phyloP scores from a whole-genome alignment of 2,329 filamentous ascomycete genomes.

The Lasiodiplodia sp. region DNA sequence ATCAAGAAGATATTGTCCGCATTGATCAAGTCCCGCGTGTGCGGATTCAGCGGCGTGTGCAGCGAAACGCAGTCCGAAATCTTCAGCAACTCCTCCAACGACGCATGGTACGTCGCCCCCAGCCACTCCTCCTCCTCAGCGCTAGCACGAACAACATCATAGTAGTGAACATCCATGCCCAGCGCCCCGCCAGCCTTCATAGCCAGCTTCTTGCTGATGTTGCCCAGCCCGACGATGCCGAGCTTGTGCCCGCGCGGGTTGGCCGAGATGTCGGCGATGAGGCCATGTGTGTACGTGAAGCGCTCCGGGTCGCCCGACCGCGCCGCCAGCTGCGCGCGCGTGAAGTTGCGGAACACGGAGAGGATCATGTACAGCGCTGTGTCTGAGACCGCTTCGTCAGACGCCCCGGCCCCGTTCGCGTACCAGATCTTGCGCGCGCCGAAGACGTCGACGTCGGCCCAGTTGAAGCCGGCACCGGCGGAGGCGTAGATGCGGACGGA shows the following conservation, averaged over 20 bases:
- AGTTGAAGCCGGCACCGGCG: slow-evolving; percentile 34
- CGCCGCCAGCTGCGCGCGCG: slow-evolving; percentile 32
- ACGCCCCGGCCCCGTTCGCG: slow-evolving; percentile 53
- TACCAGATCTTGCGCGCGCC: slow-evolving; percentile 40
- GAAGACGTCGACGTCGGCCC: slow-evolving; percentile 33
- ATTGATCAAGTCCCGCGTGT: slow-evolving; percentile 51
- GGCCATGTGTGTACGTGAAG: slow-evolving; percentile 30
- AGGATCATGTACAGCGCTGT: slow-evolving; percentile 54
- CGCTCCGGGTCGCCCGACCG: slow-evolving; percentile 29
- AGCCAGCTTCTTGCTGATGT: slow-evolving; percentile 46
- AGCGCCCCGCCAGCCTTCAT: slow-evolving; percentile 34
- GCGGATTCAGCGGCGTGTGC: slow-evolving; percentile 43
- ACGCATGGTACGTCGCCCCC: slow-evolving; percentile 40
- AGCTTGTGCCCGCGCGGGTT: slow-evolving; percentile 33
- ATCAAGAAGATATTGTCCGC: slow-evolving; percentile 32
- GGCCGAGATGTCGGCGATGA: slow-evolving; percentile 22
- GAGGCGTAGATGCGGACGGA: slow-evolving; percentile 32
- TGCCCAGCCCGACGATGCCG: slow-evolving; percentile 33
- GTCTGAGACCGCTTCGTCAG: slow-evolving; percentile 55
- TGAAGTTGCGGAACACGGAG: slow-evolving; percentile 35
- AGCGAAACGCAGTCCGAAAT: slow-evolving; percentile 46
- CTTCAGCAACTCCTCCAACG: slow-evolving; percentile 38
- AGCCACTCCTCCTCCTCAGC: slow-evolving; percentile 42
- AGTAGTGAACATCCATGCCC: slow-evolving; percentile 34
- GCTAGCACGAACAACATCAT: slow-evolving; percentile 30